Conservation (phyloP, 352 stramenopile species). For the Pythium dissimile region DNA sequence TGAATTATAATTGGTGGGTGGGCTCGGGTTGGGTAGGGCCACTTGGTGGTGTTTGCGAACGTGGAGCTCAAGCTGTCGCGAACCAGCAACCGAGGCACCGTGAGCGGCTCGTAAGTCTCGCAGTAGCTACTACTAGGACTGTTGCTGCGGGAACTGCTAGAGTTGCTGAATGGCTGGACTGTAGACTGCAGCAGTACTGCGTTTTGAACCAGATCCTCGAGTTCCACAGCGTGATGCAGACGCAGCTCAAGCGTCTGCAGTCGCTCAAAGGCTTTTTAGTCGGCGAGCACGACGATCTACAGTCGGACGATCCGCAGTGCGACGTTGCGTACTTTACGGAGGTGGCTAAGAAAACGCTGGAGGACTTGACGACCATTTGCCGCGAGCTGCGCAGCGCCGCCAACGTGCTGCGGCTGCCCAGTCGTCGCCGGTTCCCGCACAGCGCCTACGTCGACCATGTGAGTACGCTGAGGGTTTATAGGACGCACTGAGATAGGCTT, state of each 20-base stretch:
- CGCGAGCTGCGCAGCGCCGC: constrained; percentile 63
- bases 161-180: not conserved
- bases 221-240: constrained; percentile 68
- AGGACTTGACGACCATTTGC: constrained; percentile 47
- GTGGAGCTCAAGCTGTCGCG: constrained; percentile 70
- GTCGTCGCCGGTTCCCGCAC: constrained; percentile 74
- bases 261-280: constrained; percentile 50
- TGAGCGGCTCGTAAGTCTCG: constrained; percentile 44
- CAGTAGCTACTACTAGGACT: not conserved
- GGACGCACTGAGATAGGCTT: not conserved
- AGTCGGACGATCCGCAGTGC: constrained; percentile 34
- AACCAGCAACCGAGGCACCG: constrained; percentile 40
- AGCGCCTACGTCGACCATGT: constrained; percentile 79
- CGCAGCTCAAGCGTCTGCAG: constrained; percentile 45
- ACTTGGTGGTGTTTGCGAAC: constrained; percentile 71
- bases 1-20: not conserved
- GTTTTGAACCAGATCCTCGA: constrained; percentile 84
- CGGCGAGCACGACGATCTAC: constrained; percentile 36
- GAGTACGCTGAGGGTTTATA: constrained; percentile 7
- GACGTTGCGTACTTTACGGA: constrained; percentile 59
- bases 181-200: constrained; percentile 76
- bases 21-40: constrained; percentile 38
- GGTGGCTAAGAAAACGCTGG: constrained; percentile 44
- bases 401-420: constrained; percentile 72
- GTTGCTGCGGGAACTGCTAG: no score